phyloP scores from a whole-genome alignment of 495 filamentous ascomycete species.

The Arthonia radiata region DNA sequence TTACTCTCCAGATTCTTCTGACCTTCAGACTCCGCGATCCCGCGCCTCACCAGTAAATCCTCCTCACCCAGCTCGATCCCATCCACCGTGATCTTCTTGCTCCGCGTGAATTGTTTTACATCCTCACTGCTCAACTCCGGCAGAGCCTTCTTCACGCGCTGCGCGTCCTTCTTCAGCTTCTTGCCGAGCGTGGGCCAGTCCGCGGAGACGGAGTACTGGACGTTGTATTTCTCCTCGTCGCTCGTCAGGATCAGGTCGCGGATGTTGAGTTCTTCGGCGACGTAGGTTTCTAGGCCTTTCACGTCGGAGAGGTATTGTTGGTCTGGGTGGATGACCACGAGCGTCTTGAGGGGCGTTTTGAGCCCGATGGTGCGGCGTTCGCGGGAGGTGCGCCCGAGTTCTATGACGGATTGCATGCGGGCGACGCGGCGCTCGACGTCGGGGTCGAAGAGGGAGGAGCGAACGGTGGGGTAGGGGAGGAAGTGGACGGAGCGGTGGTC shows the following conservation, averaged over 20 bases:
- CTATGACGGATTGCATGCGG: constrained; percentile 90
- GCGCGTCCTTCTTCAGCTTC: constrained; percentile 84
- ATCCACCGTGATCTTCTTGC: constrained; percentile 50
- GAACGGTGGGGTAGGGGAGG: constrained; percentile 66
- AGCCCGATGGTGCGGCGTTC: constrained; percentile 66
- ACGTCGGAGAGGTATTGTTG: constrained; percentile 67
- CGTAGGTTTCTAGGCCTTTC: constrained; percentile 56
- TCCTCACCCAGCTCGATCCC: constrained; percentile 59
- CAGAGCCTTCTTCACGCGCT: constrained; percentile 73
- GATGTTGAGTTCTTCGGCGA: constrained; percentile 78
- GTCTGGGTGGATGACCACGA: constrained; percentile 75
- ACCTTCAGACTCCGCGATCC: constrained; percentile 39
- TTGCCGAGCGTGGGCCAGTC: constrained; percentile 91
- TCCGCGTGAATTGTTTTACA: constrained; percentile 44
- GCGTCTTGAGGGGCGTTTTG: constrained; percentile 72
- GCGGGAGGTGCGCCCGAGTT: constrained; percentile 60
- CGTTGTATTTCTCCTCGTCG: constrained; percentile 74
- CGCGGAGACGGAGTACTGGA: constrained; percentile 66
- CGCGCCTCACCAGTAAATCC: constrained; percentile 65
- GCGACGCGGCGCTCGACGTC: constrained; percentile 65
- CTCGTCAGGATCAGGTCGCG: constrained; percentile 60
- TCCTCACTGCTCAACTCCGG: constrained; percentile 54
- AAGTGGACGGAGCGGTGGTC: constrained; percentile 82
- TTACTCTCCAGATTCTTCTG: constrained; percentile 59
- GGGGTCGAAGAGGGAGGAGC: constrained; percentile 65